Base-by-base conservation (phyloP, 768 basidiomycete genomes). In the Atractiella rhizophila region DNA sequence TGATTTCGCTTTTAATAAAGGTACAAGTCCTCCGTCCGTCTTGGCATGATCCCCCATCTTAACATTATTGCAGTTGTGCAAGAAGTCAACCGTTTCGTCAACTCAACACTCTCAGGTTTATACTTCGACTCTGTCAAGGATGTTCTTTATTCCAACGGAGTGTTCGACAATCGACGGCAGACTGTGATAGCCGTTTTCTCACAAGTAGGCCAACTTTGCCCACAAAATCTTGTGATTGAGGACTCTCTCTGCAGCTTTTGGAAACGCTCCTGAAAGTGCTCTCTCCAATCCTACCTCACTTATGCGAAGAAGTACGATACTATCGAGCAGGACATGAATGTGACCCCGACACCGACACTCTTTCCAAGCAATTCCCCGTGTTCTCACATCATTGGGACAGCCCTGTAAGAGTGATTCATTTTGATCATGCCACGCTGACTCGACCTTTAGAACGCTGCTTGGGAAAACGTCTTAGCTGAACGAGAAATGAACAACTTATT, bases 111-210 rank as follows among this genome's bases (percentile, higher is more conserved):
- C 18, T 94, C 88, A 0, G 74, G 82, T 0, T 61, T 88, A 25
- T 96, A 94, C 59, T 80, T 94, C 47, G 83, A 86, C 52, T 72
- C 79, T 36, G 78, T 72, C 26, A 91, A 91, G 39, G 88, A 96
- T 57, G 67, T 68, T 33, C 60, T 98, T 9, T 94, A 98, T 53
- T 78, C 80, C 26, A 66, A 78, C 50, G 54, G 60, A 8, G 40
- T 59, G 2, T 50, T 63, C 18, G 67, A 68, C 44, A 49, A 57
- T 2, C 64, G 70, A 30, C 71, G 88, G 12, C 64, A 69, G 36
- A 68, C 68, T 1, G 66, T 78, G 12, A 56, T 83, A 6, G 70
- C 74, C 4, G 75, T 78, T 2, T 62, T 91, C 11, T 66, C 71
- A 44, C 66, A 74, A 54, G 82, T 80, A 32, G 47, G 63, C 25